Conservation (phyloP, 2,329 filamentous ascomycete genomes). For the Neopestalotiopsis sp. region DNA sequence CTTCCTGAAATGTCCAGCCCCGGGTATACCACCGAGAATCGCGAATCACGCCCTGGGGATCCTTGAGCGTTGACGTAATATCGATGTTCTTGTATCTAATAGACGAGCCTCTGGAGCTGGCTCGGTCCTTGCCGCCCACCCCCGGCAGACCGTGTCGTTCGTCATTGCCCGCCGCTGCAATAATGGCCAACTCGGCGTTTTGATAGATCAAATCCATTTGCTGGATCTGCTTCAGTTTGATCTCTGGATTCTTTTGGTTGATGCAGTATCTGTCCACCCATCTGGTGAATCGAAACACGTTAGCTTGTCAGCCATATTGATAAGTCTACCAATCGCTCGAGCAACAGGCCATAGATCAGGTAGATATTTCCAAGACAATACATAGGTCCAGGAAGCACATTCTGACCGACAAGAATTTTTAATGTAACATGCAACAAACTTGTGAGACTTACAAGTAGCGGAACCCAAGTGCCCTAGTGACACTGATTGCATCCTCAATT, state of each 20-base stretch:
- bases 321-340: too few relatives aligned
- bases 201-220: conserved; percentile 15
- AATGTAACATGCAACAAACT: too few relatives aligned
- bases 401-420: too few relatives aligned
- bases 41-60: conserved; percentile 9
- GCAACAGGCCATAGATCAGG: too few relatives aligned
- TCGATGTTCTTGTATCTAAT: not conserved
- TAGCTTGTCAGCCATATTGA: too few relatives aligned
- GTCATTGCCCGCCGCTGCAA: conserved; percentile 11
- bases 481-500: conserved; percentile 2
- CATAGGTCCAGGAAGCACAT: too few relatives aligned
- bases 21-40: conserved; percentile 26
- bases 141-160: not conserved
- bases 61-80: not conserved
- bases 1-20: conserved; percentile 25
- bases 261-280: conserved; percentile 19
- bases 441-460: conserved; percentile 22
- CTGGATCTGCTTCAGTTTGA: conserved; percentile 11
- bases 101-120: not conserved
- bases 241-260: not conserved
- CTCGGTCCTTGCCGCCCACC: not conserved
- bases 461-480: conserved; percentile 22
- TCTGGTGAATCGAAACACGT: too few relatives aligned
- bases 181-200: conserved; percentile 13
- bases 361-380: too few relatives aligned